These are phyloP conservation scores for Plasmodium vivax DNA, from an alignment of 169 alveolate species.

Conservation along the genomic window DNA sequence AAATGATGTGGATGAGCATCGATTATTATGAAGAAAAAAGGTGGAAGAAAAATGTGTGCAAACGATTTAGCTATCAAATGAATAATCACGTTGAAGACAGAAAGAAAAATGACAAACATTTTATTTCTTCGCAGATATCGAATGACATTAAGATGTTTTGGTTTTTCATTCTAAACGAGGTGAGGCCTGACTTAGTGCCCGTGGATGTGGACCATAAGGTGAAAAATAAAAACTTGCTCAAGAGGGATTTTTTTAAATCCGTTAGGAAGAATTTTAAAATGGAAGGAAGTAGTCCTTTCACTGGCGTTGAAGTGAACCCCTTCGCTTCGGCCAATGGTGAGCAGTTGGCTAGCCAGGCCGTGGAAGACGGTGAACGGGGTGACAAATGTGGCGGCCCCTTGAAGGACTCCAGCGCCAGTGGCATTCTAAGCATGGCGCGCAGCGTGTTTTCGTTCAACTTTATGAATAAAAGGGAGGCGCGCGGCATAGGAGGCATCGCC, in stretches of 20 bases:
- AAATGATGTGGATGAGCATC: slow-evolving; percentile 85
- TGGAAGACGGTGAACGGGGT: background rate
- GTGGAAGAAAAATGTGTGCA: slow-evolving; percentile 84
- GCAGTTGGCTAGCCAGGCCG: too few relatives aligned
- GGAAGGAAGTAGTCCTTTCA: slow-evolving; percentile 11
- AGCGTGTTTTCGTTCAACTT: slow-evolving; percentile 12
- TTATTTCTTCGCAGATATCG: slow-evolving; percentile 73
- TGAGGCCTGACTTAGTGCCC: slow-evolving; percentile 75
- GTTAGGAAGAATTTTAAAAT: slow-evolving; percentile 41
- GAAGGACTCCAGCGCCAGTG: background rate
- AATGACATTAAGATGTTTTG: slow-evolving; percentile 75
- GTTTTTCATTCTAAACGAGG: slow-evolving; percentile 72
- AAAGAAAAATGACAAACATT: slow-evolving; percentile 69
- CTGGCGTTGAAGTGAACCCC: background rate
- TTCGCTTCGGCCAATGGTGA: background rate
- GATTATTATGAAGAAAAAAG: slow-evolving; percentile 85
- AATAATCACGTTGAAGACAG: slow-evolving; percentile 76
- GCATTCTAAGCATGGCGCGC: background rate
- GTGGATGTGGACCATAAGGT: slow-evolving; percentile 68
- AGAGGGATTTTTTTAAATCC: slow-evolving; percentile 23
- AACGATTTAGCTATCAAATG: slow-evolving; percentile 77
- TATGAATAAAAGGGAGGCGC: background rate
- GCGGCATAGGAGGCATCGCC: background rate
- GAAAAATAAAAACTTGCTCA: slow-evolving; percentile 43
- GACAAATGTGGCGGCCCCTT: background rate